Base-by-base conservation (phyloP, 495 filamentous ascomycete genomes). In the Bacidia gigantensis region DNA sequence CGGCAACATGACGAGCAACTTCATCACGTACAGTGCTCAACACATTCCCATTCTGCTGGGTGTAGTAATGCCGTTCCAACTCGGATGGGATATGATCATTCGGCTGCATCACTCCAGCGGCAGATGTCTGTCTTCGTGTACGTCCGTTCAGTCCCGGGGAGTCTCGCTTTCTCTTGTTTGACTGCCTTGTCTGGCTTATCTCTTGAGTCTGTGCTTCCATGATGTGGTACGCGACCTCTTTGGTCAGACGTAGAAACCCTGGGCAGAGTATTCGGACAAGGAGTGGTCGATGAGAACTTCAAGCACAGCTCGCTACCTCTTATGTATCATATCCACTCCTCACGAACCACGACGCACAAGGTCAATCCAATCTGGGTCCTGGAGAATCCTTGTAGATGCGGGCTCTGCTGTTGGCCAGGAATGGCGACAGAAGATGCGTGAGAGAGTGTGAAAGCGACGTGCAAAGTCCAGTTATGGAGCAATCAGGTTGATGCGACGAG, bases 91-190 rank as follows among this genome's bases (percentile, higher is more conserved):
- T 42, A 40, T 59, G 54, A 46, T 52, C 45, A 18, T 56, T 52
- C 11, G 46, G 53, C 20, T 61, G 60, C 26, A 56, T 25, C 22
- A 52, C 50, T 12, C 53, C 51, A 7, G 57, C 38, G 18, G 60
- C 11, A 9, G 54, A 49, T 5, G 29, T 40, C 40, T 29, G 57
- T 41, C 52, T 55, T 26, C 25, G 46, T 21, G 21, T 40, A 41
- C 40, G 54, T 21, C 51, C 46, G 20, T 54, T 57, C 7, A 46
- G 14, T n/a, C 56, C 57, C 3, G 55, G 44, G 5, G 55, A 42
- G 21, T 57, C 54, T 21, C 60, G 47, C 44, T 62, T 62, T 46
- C 60, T 51, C 47, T 62, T 62, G 11, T 58, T 56, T 21, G 58
- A 58, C 17, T 43, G 39, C 14, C 57, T 58, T 11, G 49, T 51